A percentile compares a stretch with the other conserved stretches of the same genome.
Evolutionary conservation across 805 yeast species (phyloP).

Genomic region (Saccharomyces cerevisiae): DNA sequence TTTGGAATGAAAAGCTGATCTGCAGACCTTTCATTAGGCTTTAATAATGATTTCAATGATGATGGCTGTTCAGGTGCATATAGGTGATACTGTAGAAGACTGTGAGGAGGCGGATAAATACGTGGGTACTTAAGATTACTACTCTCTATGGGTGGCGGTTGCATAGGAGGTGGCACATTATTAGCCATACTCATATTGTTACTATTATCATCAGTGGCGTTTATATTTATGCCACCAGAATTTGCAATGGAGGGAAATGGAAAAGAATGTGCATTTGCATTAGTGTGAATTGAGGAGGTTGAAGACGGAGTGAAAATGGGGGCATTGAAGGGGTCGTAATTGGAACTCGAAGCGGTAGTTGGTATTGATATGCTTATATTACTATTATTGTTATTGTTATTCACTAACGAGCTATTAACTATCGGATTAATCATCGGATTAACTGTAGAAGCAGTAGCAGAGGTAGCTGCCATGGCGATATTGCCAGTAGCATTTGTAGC

Average conservation of each 20-base stretch:
- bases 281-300: neutral
- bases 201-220: neutral
- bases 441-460: neutral
- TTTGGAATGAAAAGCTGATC: conserved; percentile 65
- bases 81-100: conserved; percentile 62
- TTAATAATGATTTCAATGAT: conserved; percentile 48
- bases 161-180: neutral
- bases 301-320: neutral
- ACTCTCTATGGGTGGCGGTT: neutral
- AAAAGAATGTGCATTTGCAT: neutral
- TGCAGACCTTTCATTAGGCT: conserved; percentile 64
- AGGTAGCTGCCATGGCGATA: neutral
- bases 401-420: neutral
- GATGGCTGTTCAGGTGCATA: conserved; percentile 89
- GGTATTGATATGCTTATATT: neutral
- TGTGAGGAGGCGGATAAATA: conserved; percentile 34
- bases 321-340: neutral
- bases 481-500: neutral
- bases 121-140: conserved; percentile 22
- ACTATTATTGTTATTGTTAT: neutral
- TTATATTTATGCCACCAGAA: neutral
- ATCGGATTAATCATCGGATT: neutral
- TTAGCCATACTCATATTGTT: conserved; percentile 1
- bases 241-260: neutral
- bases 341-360: neutral